These are phyloP conservation scores for Colletotrichum filicis DNA, from an alignment of 2,329 filamentous ascomycete genomes.

Conservation along the genomic window DNA sequence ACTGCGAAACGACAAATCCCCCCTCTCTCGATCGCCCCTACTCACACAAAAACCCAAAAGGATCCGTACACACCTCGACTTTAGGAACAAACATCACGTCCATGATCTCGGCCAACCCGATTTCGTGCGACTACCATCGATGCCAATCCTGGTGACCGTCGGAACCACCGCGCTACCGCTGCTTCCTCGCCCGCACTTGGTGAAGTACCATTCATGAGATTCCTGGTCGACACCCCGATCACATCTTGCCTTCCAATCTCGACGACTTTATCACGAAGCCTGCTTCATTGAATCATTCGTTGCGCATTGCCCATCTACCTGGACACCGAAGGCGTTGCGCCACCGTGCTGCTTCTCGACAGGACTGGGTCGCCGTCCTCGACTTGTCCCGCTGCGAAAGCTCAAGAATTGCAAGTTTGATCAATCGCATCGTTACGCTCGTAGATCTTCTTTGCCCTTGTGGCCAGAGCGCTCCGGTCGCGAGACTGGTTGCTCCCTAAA, in stretches of 20 bases:
- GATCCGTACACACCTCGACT: neutral
- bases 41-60: constrained; percentile 5
- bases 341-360: constrained; percentile 6
- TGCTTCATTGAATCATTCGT: neutral
- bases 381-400: constrained; percentile 24
- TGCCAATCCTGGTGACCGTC: constrained; percentile 18
- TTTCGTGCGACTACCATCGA: constrained; percentile 16
- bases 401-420: neutral
- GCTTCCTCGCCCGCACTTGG: constrained; percentile 18
- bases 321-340: constrained; percentile 6
- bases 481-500: constrained; percentile 68
- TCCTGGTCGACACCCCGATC: constrained; percentile 3
- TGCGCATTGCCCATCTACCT: constrained; percentile 7
- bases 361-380: constrained; percentile 31
- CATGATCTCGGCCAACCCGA: constrained; percentile 6
- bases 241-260: constrained; percentile 15
- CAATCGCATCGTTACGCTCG: constrained; percentile 18
- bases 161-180: constrained; percentile 9
- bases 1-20: constrained; percentile 34
- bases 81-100: neutral
- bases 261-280: neutral
- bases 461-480: constrained; percentile 69
- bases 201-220: constrained; percentile 18
- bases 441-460: constrained; percentile 42
- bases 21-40: constrained; percentile 1